A percentile compares a stretch with the other conserved stretches of the same genome.
phyloP scores from a whole-genome alignment of 192 early-diverging fungal species.

The Mortierella hygrophila region DNA sequence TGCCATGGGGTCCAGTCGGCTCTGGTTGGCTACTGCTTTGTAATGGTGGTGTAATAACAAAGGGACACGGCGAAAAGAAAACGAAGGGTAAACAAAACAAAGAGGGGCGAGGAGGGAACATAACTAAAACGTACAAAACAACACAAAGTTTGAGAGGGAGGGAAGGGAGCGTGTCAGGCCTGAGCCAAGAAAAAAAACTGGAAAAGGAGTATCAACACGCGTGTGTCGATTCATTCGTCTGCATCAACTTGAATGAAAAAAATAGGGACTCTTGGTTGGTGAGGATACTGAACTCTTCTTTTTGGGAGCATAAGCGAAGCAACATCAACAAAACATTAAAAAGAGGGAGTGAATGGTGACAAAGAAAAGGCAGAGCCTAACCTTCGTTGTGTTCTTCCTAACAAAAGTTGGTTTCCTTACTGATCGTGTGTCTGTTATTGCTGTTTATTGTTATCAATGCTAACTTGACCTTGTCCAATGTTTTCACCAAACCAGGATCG shows the following conservation, averaged over 20 bases:
- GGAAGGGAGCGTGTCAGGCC: neutral
- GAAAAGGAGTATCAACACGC: neutral
- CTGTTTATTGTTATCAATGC: slow-evolving; percentile 4
- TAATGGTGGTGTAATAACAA: neutral
- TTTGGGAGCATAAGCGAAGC: neutral
- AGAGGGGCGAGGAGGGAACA: neutral
- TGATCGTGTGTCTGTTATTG: neutral
- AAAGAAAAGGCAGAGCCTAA: neutral
- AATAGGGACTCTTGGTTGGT: neutral
- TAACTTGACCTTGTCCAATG: neutral
- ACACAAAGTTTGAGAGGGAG: too few relatives aligned
- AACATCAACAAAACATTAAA: neutral
- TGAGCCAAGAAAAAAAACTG: neutral
- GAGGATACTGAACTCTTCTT: neutral
- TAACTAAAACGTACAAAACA: too few relatives aligned
- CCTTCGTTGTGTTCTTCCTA: slow-evolving; percentile 14
- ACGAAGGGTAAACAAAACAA: neutral
- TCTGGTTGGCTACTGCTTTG: neutral
- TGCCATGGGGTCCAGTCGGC: neutral
- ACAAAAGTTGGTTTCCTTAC: neutral
- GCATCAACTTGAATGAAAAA: neutral
- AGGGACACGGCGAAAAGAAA: neutral
- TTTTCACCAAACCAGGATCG: slow-evolving; percentile 64
- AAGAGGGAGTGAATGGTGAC: neutral
- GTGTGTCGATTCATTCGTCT: neutral